phyloP scores from a whole-genome alignment of 2,329 filamentous ascomycete species.

The Monascus ruber region DNA sequence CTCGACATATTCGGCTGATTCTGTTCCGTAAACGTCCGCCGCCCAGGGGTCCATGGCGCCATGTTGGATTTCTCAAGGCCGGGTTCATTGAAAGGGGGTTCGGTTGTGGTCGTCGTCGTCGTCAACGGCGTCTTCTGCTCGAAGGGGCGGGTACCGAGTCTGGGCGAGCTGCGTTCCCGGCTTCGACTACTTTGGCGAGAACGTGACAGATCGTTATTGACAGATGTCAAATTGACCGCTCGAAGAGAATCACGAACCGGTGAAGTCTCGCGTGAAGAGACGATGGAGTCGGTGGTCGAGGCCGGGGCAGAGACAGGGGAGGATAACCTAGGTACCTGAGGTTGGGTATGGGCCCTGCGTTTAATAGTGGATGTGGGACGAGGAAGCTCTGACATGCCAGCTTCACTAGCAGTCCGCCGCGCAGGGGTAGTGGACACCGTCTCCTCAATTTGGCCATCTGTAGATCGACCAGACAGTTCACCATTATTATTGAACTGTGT shows the following conservation, averaged over 20 bases:
- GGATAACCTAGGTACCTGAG: slow-evolving; percentile 22
- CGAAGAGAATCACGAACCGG: slow-evolving; percentile 27
- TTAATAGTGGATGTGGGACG: slow-evolving; percentile 14
- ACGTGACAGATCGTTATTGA: slow-evolving; percentile 32
- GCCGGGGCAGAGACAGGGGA: slow-evolving; percentile 19
- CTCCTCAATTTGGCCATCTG: slow-evolving; percentile 16
- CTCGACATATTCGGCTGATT: slow-evolving; percentile 26
- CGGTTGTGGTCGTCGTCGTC: slow-evolving; percentile 47
- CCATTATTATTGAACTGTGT: slow-evolving; percentile 21
- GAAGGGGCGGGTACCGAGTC: neutral
- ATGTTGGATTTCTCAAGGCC: slow-evolving; percentile 52
- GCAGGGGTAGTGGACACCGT: slow-evolving; percentile 9
- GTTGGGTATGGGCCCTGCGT: slow-evolving; percentile 15
- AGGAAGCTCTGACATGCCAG: slow-evolving; percentile 18
- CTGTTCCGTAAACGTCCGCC: slow-evolving; percentile 19
- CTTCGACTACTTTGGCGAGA: slow-evolving; percentile 51
- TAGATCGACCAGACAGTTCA: slow-evolving; percentile 16
- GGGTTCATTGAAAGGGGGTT: slow-evolving; percentile 50
- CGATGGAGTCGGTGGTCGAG: slow-evolving; percentile 34
- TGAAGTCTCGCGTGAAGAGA: slow-evolving; percentile 39
- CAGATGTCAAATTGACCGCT: slow-evolving; percentile 18
- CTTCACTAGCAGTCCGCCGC: slow-evolving; percentile 17
- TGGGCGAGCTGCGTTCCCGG: slow-evolving; percentile 50
- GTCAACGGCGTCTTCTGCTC: slow-evolving; percentile 41
- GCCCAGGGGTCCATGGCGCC: slow-evolving; percentile 22